Evolutionary conservation across 331 rosid species (phyloP).

Genomic region (Arachis monticola): DNA sequence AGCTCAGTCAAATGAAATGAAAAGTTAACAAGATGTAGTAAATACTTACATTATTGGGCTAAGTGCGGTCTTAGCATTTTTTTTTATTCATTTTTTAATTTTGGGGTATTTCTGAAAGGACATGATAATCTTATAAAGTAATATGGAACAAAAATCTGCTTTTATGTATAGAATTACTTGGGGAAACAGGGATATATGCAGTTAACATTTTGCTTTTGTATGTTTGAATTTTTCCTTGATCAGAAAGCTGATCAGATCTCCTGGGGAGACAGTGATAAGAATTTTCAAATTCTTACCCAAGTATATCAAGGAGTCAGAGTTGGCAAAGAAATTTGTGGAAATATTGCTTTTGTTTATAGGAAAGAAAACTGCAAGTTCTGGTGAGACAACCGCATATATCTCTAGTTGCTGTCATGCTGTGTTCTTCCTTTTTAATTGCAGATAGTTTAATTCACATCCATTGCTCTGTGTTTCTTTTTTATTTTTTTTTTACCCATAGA

Average conservation of each 20-base stretch:
- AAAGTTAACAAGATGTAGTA: slow-evolving; percentile 15
- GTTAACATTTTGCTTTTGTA: slow-evolving; percentile 9
- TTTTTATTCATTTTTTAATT: too few species aligned
- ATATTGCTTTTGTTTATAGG: slow-evolving; percentile 67
- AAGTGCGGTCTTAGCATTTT: background rate
- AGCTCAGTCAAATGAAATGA: background rate
- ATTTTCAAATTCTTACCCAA: slow-evolving; percentile 73
- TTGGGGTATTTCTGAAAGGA: background rate
- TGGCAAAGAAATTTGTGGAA: slow-evolving; percentile 68
- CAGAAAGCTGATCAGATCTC: slow-evolving; percentile 82
- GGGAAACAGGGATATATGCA: background rate
- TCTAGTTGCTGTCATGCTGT: slow-evolving; percentile 8
- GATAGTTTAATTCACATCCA: slow-evolving; percentile 16
- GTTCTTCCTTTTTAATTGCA: background rate
- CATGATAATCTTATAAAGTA: background rate
- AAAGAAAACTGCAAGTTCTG: slow-evolving; percentile 61
- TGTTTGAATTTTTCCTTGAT: slow-evolving; percentile 23
- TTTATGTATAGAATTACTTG: background rate
- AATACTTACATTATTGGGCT: slow-evolving; percentile 11
- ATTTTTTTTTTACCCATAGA: slow-evolving; percentile 44
- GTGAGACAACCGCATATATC: slow-evolving; percentile 47
- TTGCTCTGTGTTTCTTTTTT: slow-evolving; percentile 37
- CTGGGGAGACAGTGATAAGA: slow-evolving; percentile 67
- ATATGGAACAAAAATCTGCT: slow-evolving; percentile 7
- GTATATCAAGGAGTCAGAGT: slow-evolving; percentile 59